Evolutionary conservation across 306 rosid genomes (phyloP), one percentile per base, ranked within the genome.

Genomic region (Boehmeria nivea): DNA sequence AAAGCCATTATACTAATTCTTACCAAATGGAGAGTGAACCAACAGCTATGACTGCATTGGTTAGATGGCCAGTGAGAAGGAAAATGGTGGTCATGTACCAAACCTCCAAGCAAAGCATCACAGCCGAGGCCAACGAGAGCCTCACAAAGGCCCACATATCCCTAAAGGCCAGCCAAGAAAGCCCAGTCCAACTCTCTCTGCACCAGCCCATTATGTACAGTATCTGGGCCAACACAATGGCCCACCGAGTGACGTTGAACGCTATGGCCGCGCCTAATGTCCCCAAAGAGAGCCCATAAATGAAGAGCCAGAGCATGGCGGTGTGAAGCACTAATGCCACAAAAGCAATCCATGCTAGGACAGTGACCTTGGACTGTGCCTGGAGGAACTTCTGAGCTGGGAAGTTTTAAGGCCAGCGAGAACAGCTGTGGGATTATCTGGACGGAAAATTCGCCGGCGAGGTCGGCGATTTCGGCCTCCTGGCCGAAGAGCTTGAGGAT

Each of bases 321-420:
- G 57, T 43, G 57, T 86, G 95, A 16, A 76, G 0, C 20, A 76
- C 2, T 1, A 89, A 49, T 33, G 86, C 83, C 43, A 56, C 38
- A 2, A 81, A 69, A 17, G 81, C 95, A 28, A 89, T 81, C 83
- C 78, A 89, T 0, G 90, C 81, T 12, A 89, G 76, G 38, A 64
- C 82, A 2, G 3, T 46, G 50, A 86, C 94, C 76, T 79, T 86
- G 65, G 83, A 76, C 59, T 86, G 97, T 17, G 86, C 77, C 39
- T 83, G 95, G 43, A 89, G 86, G 70, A 83, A 89, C 74, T 86
- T 89, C 47, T 80, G 88, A 19, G 88, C n/a, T 3, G 95, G 97
- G 97, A 53, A 89, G 86, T 43, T 63, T 70, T 24, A 89, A 22
- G 34, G 84, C 58, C 19, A 83, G 81, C 3, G 94, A 77, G 61